These are phyloP conservation scores for Gentiana straminea DNA, from an alignment of 257 asterid genomes.

Conservation along the genomic window DNA sequence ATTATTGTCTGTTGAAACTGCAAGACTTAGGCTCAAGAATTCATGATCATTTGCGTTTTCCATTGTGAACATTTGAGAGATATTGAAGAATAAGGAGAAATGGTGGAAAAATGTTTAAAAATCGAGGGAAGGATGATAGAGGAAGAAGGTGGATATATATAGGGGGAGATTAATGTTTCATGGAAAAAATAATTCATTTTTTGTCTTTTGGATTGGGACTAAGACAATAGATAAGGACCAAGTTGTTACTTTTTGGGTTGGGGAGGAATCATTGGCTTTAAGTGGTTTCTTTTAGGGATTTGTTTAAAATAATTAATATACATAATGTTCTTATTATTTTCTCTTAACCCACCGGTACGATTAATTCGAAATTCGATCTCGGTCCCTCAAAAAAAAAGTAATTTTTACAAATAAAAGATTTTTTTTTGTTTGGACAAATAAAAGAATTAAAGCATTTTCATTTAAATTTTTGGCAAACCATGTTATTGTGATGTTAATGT, in stretches of 20 bases:
- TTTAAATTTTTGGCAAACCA: too few species aligned
- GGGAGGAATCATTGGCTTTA: too few species aligned
- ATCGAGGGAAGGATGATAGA: not conserved
- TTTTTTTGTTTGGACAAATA: too few species aligned
- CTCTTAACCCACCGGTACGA: too few species aligned
- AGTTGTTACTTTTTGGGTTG: not conserved
- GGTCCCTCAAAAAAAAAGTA: too few species aligned
- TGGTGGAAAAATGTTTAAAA: not conserved
- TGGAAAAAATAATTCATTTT: not conserved
- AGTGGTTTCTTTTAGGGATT: too few species aligned
- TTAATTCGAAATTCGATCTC: too few species aligned
- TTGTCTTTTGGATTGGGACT: not conserved
- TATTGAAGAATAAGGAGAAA: not conserved
- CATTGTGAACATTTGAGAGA: conserved; percentile 16
- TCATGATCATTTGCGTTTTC: conserved; percentile 46
- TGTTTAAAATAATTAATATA: too few species aligned
- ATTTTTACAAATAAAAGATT: too few species aligned
- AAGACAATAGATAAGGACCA: conserved; percentile 3
- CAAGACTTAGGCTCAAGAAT: conserved; percentile 45
- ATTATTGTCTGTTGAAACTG: conserved; percentile 14
- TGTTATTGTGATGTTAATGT: too few species aligned
- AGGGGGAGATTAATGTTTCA: not conserved
- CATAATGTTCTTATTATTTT: too few species aligned
- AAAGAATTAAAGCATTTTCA: too few species aligned
- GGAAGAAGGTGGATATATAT: not conserved